These are phyloP conservation scores for Fusarium sulawesiense DNA, from an alignment of 2,329 filamentous ascomycete species.

Conservation along the genomic window DNA sequence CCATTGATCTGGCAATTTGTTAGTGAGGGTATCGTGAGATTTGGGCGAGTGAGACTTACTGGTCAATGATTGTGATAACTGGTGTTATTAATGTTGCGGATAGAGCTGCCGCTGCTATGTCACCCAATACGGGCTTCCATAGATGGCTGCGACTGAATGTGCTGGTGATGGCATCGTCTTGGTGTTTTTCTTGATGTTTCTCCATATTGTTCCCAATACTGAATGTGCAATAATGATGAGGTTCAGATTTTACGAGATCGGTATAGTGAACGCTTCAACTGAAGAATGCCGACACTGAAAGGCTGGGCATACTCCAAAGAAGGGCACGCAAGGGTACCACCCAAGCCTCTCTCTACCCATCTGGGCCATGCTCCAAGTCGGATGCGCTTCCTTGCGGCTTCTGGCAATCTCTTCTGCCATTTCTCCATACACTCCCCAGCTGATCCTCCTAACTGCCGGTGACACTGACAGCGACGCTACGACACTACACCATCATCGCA, in stretches of 20 bases:
- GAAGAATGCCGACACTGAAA: not conserved
- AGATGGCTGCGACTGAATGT: slow-evolving; percentile 9
- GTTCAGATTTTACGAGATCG: not conserved
- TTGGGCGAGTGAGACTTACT: slow-evolving; percentile 9
- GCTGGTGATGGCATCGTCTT: slow-evolving; percentile 1
- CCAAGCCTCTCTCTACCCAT: not conserved
- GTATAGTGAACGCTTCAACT: not conserved
- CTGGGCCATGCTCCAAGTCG: not conserved
- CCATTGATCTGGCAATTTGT: slow-evolving; percentile 29
- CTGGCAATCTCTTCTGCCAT: slow-evolving; percentile 1
- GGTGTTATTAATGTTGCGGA: slow-evolving; percentile 48
- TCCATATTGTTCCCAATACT: slow-evolving; percentile 4
- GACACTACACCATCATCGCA: not conserved
- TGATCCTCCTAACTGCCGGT: not conserved
- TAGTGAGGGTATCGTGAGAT: rapidly evolving
- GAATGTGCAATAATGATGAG: rapidly evolving
- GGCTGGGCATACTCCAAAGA: not conserved
- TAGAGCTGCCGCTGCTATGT: slow-evolving; percentile 42
- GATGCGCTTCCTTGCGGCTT: slow-evolving; percentile 1
- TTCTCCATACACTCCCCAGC: not conserved
- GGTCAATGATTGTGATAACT: slow-evolving; percentile 46
- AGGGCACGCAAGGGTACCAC: not conserved
- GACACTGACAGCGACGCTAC: not conserved
- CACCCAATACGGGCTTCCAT: slow-evolving; percentile 39
- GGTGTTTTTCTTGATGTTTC: slow-evolving; percentile 29